These are phyloP conservation scores for Raffaelea ambrosiae DNA, from an alignment of 2,329 filamentous ascomycete genomes.

Conservation along the genomic window DNA sequence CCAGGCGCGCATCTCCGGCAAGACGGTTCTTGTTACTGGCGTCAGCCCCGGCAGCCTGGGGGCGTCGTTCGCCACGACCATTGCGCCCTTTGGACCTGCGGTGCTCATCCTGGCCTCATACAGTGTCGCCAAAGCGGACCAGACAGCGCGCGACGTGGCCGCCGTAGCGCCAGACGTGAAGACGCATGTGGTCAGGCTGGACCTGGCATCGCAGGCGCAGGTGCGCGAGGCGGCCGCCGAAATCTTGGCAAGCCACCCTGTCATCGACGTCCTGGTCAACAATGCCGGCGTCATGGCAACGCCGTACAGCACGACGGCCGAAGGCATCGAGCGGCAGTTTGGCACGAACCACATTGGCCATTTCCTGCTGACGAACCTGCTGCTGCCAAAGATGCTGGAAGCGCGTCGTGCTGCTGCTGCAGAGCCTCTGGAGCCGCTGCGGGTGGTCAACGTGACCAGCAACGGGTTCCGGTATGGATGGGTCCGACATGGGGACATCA, in stretches of 20 bases:
- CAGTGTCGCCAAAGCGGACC: constrained; percentile 14
- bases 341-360: constrained; percentile 41
- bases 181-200: constrained; percentile 23
- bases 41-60: background rate
- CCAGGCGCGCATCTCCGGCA: constrained; percentile 3
- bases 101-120: constrained; percentile 14
- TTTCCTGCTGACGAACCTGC: constrained; percentile 38
- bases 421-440: constrained; percentile 12
- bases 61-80: constrained; percentile 7
- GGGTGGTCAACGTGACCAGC: constrained; percentile 10
- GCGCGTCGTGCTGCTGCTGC: no score
- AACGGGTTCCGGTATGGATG: background rate
- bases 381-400: constrained; percentile 30
- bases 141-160: constrained; percentile 25
- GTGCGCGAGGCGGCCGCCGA: constrained; percentile 27
- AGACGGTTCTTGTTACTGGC: background rate
- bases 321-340: constrained; percentile 35
- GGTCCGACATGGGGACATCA: constrained; percentile 6
- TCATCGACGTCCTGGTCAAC: constrained; percentile 33
- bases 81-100: constrained; percentile 10
- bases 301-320: constrained; percentile 24
- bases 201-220: constrained; percentile 27
- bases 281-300: constrained; percentile 34
- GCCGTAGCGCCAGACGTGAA: constrained; percentile 19
- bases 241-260: constrained; percentile 16